These are phyloP conservation scores for Ascochyta fabae DNA, from an alignment of 2,329 filamentous ascomycete species.

Conservation along the genomic window DNA sequence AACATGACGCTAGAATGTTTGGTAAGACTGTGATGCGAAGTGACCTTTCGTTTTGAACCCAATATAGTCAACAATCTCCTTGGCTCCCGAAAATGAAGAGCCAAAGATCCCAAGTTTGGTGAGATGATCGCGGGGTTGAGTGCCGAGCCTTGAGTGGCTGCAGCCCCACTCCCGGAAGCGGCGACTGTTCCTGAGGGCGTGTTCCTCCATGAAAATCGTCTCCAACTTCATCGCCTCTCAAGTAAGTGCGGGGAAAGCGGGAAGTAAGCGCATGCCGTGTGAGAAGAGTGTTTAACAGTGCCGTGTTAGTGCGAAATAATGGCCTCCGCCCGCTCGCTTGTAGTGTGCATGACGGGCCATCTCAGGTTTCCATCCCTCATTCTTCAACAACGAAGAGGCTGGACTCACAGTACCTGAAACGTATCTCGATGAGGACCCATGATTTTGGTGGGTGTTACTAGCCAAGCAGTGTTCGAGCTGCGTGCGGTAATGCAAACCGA, in stretches of 20 bases:
- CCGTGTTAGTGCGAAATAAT: not conserved
- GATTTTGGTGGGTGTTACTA: not conserved
- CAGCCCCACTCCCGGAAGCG: conserved; percentile 19
- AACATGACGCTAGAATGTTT: not conserved
- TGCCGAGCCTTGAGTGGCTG: not conserved
- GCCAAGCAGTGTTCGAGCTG: conserved; percentile 5
- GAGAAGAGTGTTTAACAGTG: not conserved
- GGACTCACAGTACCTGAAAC: conserved; percentile 1
- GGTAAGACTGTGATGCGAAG: not conserved
- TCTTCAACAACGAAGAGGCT: not conserved
- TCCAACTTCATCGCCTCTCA: not conserved
- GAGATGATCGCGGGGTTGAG: conserved; percentile 1
- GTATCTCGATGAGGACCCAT: not conserved
- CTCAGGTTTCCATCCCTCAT: not conserved
- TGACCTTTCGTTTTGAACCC: not conserved
- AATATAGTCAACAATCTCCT: not conserved
- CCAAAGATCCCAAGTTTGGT: not conserved
- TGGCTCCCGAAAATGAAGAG: not conserved
- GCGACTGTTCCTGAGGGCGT: not conserved
- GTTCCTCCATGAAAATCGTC: not conserved
- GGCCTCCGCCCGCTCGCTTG: not conserved
- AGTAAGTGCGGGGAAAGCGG: not conserved
- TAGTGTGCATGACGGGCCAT: not conserved
- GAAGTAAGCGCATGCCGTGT: not conserved
- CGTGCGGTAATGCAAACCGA: conserved; percentile 4